Conservation (phyloP, 2,329 filamentous ascomycete species). For the Trichoderma atrobrunneum region DNA sequence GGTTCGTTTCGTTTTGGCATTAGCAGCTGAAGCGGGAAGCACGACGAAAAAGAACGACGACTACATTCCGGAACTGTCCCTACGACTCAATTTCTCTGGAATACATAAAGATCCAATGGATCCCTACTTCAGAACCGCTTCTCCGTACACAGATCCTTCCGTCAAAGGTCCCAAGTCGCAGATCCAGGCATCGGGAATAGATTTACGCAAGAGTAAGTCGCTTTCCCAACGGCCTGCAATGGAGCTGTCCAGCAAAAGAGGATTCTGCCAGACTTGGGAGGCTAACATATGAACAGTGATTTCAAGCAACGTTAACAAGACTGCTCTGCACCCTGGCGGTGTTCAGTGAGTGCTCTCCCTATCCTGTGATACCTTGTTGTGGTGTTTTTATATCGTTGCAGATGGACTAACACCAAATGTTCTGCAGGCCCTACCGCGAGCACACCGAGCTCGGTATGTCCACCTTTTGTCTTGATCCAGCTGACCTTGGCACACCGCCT, state of each 20-base stretch:
- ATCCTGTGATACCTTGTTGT: not conserved
- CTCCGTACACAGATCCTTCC: conserved; percentile 39
- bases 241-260: not conserved
- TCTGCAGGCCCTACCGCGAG: conserved; percentile 69
- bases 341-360: conserved; percentile 67
- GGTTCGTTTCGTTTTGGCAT: not conserved
- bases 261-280: conserved; percentile 10
- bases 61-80: conserved; percentile 10
- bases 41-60: not conserved
- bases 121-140: conserved; percentile 39
- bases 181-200: conserved; percentile 36
- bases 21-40: conserved; percentile 14
- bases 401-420: conserved; percentile 28
- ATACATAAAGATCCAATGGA: conserved; percentile 41
- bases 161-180: conserved; percentile 41
- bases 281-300: conserved; percentile 38
- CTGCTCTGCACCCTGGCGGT: conserved; percentile 84
- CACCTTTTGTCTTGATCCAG: conserved; percentile 5
- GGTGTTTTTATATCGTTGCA: not conserved
- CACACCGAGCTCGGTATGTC: conserved; percentile 82
- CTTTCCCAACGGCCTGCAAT: not conserved
- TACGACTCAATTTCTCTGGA: conserved; percentile 25
- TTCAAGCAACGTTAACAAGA: conserved; percentile 76
- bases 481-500: conserved; percentile 2
- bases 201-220: conserved; percentile 44